These are phyloP conservation scores for Sphagnum contortum DNA, from an alignment of 225 moss, liverwort and hornwort genomes.

Conservation along the genomic window DNA sequence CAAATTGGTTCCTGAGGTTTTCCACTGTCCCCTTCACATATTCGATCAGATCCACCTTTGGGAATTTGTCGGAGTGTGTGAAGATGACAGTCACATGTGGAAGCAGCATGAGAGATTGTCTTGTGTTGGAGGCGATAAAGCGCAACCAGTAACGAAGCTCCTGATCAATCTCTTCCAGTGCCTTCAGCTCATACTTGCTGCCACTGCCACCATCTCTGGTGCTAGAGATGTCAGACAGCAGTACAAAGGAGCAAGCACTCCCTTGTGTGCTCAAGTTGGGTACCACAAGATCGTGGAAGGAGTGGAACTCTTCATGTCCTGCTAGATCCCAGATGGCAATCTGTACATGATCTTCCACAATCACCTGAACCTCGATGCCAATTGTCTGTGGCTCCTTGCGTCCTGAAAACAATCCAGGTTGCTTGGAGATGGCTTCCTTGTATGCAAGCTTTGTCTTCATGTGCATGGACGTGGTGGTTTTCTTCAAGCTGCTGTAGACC, in stretches of 20 bases:
- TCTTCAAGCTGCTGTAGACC: constrained; percentile 54
- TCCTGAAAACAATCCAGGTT: constrained; percentile 22
- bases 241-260: constrained; percentile 45
- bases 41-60: constrained; percentile 35
- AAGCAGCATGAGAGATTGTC: constrained; percentile 29
- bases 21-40: constrained; percentile 39
- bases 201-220: constrained; percentile 3
- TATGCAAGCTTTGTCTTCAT: constrained; percentile 32
- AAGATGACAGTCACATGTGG: constrained; percentile 64
- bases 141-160: constrained; percentile 64
- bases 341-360: constrained; percentile 49
- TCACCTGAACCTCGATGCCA: constrained; percentile 51
- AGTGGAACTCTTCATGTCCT: constrained; percentile 59
- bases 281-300: constrained; percentile 47
- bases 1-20: constrained; percentile 27
- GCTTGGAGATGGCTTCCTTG: constrained; percentile 32
- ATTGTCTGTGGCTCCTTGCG: constrained; percentile 38
- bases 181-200: constrained; percentile 35
- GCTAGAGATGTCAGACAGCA: constrained; percentile 45
- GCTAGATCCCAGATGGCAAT: constrained; percentile 64
- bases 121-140: constrained; percentile 68
- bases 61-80: constrained; percentile 49
- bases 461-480: constrained; percentile 32
- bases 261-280: constrained; percentile 54
- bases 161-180: constrained; percentile 21